These are phyloP conservation scores for Penicillium crustosum DNA, from an alignment of 2,329 filamentous ascomycete species.

Conservation along the genomic window DNA sequence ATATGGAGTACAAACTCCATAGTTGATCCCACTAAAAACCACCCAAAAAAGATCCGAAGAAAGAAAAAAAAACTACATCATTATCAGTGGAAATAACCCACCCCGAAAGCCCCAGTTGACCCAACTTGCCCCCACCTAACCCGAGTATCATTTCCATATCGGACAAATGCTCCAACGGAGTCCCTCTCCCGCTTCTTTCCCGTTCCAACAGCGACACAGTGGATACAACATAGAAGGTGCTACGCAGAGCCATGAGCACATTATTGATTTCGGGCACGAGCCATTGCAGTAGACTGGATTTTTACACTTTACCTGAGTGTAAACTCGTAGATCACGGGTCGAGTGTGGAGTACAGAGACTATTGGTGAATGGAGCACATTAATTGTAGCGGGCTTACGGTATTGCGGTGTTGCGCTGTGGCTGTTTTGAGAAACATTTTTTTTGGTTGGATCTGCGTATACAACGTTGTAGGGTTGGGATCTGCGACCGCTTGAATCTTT, in stretches of 20 bases:
- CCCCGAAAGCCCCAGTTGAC: slow-evolving; percentile 1
- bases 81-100: neutral
- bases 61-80: neutral
- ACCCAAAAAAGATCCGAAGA: neutral
- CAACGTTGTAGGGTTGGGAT: neutral
- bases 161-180: slow-evolving; percentile 1
- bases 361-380: neutral
- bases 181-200: slow-evolving; percentile 5
- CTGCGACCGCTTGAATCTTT: neutral
- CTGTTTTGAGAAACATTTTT: neutral
- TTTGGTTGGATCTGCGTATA: neutral
- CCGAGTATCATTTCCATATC: slow-evolving; percentile 9
- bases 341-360: neutral
- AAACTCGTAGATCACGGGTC: slow-evolving; percentile 7
- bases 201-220: neutral
- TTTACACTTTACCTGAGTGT: slow-evolving; percentile 3
- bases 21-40: neutral
- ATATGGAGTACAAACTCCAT: neutral
- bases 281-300: neutral
- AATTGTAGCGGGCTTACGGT: neutral
- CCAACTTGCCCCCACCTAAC: neutral
- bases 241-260: neutral
- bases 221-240: neutral
- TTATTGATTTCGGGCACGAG: slow-evolving; percentile 10
- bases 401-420: neutral